Evolutionary conservation across 176 grass and related monocot species (phyloP).

Genomic region (Hyparrhenia diplandra): DNA sequence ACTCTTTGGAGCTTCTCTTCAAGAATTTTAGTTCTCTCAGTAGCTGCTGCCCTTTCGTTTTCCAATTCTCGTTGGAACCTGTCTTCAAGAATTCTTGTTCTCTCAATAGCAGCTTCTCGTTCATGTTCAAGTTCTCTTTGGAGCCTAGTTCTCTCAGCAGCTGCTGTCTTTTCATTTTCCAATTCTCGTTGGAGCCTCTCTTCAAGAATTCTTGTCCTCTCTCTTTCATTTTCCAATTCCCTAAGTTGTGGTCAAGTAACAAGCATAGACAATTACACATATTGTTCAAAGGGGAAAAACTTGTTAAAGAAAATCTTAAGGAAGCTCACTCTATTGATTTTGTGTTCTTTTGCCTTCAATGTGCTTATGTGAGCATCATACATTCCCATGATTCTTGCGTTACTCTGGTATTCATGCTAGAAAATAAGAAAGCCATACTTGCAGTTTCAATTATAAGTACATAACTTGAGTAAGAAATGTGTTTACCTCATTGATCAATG

Average conservation of each 20-base stretch:
- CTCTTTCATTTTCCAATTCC: background rate
- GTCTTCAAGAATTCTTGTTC: background rate
- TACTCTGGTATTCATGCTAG: background rate
- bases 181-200: background rate
- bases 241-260: background rate
- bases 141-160: background rate
- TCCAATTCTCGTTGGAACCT: background rate
- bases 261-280: background rate
- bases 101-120: background rate
- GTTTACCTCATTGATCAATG: background rate
- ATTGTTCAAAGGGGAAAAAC: background rate
- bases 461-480: background rate
- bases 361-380: background rate
- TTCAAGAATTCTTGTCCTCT: background rate
- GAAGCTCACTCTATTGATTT: background rate
- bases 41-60: background rate
- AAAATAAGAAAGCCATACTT: background rate
- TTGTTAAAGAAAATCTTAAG: background rate
- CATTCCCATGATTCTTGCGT: background rate
- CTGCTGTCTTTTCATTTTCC: background rate
- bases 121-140: background rate
- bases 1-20: background rate
- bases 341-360: background rate
- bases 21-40: background rate
- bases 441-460: background rate